Evolutionary conservation across 2,329 filamentous ascomycete species (phyloP), one percentile per base, ranked within the genome.

Genomic region (Arthrobotrys entomopaga): DNA sequence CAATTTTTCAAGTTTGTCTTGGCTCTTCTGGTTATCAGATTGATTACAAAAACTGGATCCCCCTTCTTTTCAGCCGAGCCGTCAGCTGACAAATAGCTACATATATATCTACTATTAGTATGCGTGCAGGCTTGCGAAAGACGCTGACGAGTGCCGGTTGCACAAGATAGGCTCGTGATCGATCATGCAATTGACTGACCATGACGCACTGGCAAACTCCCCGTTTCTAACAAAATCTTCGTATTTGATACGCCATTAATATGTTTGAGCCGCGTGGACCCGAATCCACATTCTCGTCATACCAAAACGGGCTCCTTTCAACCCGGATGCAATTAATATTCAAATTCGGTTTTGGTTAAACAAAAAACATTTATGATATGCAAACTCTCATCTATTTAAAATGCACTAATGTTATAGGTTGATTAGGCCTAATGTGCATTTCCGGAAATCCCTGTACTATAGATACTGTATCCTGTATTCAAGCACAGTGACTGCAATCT

Each of bases 101-200:
- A n/a, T n/a, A n/a, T n/a, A n/a, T n/a, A n/a, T n/a, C n/a, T n/a
- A n/a, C n/a, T n/a, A n/a, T n/a, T n/a, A n/a, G n/a, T n/a, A n/a
- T 40, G 22, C 46, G 40, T 13, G 53, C 53, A 57, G 22, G 38
- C 53, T 42, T 26, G 6, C 10, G 26, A 19, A 20, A 20, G 16
- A 42, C 16, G 58, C 46, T 58, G 46, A 72, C 64, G 64, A 65
- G 34, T 5, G 29, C 53, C 50, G 53, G 67, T 73, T 57, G 69
- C 49, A 73, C 69, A 66, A 66, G 42, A 61, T 13, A 43, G 22
- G 56, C 69, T 60, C 56, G 61, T 63, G 69, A 73, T 73, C 69
- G 69, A 73, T 73, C 69, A 53, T 72, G 60, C 46, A 40, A 54
- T 67, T 26, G 60, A 42, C 67, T 60, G 59, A 65, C 46, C 34